Conservation (phyloP, 2,329 filamentous ascomycete species). For the Neocucurbitaria cava region DNA sequence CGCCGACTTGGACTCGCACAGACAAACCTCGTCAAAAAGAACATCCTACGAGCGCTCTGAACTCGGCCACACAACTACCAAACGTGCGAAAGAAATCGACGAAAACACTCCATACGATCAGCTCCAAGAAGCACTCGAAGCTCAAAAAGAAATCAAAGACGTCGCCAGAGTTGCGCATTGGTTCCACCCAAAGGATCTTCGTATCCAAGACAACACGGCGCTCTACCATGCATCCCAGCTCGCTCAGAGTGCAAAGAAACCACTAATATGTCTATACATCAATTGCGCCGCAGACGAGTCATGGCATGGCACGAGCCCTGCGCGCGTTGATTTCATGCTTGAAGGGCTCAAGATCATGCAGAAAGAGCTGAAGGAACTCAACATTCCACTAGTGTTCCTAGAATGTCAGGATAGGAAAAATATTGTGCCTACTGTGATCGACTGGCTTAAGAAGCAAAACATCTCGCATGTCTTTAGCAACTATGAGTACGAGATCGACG, state of each 20-base stretch:
- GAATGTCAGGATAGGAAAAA: conserved; percentile 52
- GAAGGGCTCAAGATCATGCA: conserved; percentile 55
- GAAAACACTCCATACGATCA: conserved; percentile 53
- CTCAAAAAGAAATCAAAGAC: conserved; percentile 48
- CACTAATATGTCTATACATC: conserved; percentile 56
- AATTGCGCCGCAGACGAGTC: conserved; percentile 57
- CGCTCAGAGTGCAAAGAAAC: conserved; percentile 52
- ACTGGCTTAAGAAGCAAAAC: conserved; percentile 54
- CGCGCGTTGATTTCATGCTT: conserved; percentile 58
- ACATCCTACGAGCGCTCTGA: conserved; percentile 41
- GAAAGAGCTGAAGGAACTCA: conserved; percentile 54
- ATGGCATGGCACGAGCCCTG: conserved; percentile 60
- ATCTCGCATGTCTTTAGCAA: conserved; percentile 59
- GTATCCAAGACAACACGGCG: conserved; percentile 59
- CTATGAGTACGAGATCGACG: conserved; percentile 56
- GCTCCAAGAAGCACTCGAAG: conserved; percentile 49
- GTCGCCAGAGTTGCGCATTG: conserved; percentile 56
- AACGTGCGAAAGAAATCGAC: conserved; percentile 59
- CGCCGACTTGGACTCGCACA: not conserved
- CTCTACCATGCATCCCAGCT: conserved; percentile 56
- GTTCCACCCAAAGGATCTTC: conserved; percentile 60
- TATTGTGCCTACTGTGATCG: conserved; percentile 51
- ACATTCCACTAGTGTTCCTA: conserved; percentile 58
- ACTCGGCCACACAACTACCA: conserved; percentile 54
- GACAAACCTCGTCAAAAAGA: conserved; percentile 33